Base-by-base conservation (phyloP, 106 monocot species). In the Acorus gramineus region DNA sequence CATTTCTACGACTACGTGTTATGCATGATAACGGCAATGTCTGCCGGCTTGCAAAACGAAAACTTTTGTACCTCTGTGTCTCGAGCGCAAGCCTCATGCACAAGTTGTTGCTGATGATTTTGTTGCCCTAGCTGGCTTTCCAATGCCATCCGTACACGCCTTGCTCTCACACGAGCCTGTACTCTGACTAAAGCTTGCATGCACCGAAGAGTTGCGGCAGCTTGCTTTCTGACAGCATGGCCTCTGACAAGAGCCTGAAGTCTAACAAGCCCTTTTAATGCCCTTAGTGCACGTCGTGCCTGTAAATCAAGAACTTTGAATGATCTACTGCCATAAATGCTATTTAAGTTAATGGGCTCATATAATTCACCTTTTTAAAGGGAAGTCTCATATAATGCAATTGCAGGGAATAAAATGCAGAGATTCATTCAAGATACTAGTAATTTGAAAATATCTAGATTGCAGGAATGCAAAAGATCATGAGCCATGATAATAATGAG, bases 121-220 rank as follows among this genome's bases (percentile, higher is more conserved):
- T 86, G 89, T 52, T 86, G 76, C 11, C 90, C 84, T 42, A 74
- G 7, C 61, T 86, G 95, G 69, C 65, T 86, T 74, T 90, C 95
- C 48, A 95, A 72, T 60, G 90, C 79, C 51, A 82, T 76, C n/a
- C 95, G 84, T 46, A 89, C 95, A 71, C 95, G 74, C 60, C 90
- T 86, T 64, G 89, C 95, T 75, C 95, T 81, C 6, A 90, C 87
- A 69, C 90, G 95, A 50, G 68, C 70, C 58, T 84, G 84, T 8
- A 52, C 84, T 46, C 70, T 68, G 42, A 70, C 56, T 7, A 80
- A 53, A 44, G 84, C 79, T 49, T 80, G 66, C 79, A 80, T 80
- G 69, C 80, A 73, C 7, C 76, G 68, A 11, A 84, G 65, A 11
- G 84, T 66, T 0, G 76, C 76, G 6, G 69, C 64, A 2, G 84